Evolutionary conservation across 345 rosid genomes (phyloP), one percentile per base, ranked within the genome.

Genomic region (Gossypium arboreum): DNA sequence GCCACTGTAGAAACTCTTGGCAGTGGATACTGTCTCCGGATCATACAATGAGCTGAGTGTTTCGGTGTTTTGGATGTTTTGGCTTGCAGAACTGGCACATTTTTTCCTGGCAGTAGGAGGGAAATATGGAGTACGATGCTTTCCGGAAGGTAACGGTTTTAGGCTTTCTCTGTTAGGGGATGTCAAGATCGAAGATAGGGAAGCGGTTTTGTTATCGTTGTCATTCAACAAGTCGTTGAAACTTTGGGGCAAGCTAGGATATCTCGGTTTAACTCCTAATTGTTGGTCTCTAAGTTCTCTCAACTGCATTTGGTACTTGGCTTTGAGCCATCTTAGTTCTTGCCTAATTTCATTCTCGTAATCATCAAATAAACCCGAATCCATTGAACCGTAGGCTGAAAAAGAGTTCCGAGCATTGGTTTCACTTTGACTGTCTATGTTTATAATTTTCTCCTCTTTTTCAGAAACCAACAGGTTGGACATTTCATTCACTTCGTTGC

Each of bases 261-360:
- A 34, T 73, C 55, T 78, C 15, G 80, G 65, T 64, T 79, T 76
- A 74, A 73, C 74, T 50, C 83, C 65, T 51, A 86, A 70, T 69
- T 80, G 86, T 60, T 88, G 85, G 74, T 86, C 91, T 77, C 68
- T 87, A 5, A 86, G 82, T 76, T 83, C 89, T 74, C 89, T 80
- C 61, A 88, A 60, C 82, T 90, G 96, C 84, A 87, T 79, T 78
- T 79, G 88, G 70, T 88, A 90, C 66, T 89, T 92, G 12, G 96
- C 98, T 81, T 94, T 94, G 8, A 92, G 92, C 98, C 98, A 92
- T 78, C 97, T 92, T 54, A 90, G 70, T 59, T 95, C 98, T 83
- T 87, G 86, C 81, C 90, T 84, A 7, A 91, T 89, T 76, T 92
- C 98, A 72, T 88, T 91, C 87, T 90, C 95, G 15, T 85, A 78